Evolutionary conservation across 2,329 filamentous ascomycete genomes (phyloP).

Genomic region (Plenodomus tracheiphilus): DNA sequence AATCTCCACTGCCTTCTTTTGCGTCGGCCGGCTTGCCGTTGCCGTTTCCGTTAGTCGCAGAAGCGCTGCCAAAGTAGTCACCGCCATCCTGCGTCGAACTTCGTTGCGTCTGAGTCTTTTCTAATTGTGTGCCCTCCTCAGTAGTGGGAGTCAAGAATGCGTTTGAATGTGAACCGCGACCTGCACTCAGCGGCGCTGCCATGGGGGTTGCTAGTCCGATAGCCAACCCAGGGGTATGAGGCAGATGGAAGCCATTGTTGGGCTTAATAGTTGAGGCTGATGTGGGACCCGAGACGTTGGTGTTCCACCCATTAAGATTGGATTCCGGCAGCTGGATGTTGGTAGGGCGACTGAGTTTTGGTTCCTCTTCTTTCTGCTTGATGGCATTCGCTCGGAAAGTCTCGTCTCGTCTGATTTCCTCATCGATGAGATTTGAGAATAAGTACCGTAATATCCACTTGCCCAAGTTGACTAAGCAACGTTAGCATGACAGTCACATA

Average conservation of each 20-base stretch:
- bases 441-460: constrained; percentile 96
- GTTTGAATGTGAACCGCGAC: constrained; percentile 40
- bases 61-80: constrained; percentile 68
- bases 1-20: constrained; percentile 32
- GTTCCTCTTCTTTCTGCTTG: constrained; percentile 62
- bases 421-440: constrained; percentile 85
- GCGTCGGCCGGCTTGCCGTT: constrained; percentile 30
- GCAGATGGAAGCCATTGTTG: constrained; percentile 62
- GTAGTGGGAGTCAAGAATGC: constrained; percentile 44
- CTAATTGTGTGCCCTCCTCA: constrained; percentile 52
- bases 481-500: neutral
- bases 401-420: constrained; percentile 84
- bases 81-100: constrained; percentile 59
- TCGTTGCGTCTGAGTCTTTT: constrained; percentile 60
- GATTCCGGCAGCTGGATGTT: constrained; percentile 61
- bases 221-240: constrained; percentile 71
- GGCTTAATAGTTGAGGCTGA: constrained; percentile 59
- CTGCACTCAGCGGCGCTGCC: constrained; percentile 41
- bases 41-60: constrained; percentile 27
- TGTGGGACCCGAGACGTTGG: constrained; percentile 44
- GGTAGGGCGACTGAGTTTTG: constrained; percentile 61
- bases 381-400: constrained; percentile 70
- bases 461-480: constrained; percentile 77
- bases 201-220: constrained; percentile 77
- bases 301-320: constrained; percentile 52